Evolutionary conservation across 2,329 filamentous ascomycete genomes (phyloP).

Genomic region (Fusarium nurragi): DNA sequence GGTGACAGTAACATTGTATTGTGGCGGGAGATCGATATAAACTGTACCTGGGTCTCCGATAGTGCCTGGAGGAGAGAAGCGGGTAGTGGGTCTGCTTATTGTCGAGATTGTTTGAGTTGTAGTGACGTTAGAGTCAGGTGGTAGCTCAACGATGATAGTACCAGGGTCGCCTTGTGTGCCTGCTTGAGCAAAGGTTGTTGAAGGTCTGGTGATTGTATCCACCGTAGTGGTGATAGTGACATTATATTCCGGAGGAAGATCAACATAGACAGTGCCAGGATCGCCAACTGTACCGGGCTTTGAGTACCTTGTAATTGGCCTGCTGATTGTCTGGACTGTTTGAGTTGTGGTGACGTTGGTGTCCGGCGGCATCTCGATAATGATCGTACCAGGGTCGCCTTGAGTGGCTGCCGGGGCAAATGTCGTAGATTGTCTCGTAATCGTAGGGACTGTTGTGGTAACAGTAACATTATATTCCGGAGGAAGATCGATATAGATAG

Average conservation of each 20-base stretch:
- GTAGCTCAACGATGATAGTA: slow-evolving; percentile 11
- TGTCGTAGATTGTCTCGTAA: background rate
- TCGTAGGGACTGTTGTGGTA: background rate
- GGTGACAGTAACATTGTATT: slow-evolving; percentile 19
- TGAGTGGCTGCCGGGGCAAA: background rate
- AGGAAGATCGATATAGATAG: background rate
- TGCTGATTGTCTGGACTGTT: slow-evolving; percentile 12
- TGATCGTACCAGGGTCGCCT: slow-evolving; percentile 16
- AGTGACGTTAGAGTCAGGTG: slow-evolving; percentile 16
- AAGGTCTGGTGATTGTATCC: slow-evolving; percentile 3
- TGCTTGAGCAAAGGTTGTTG: slow-evolving; percentile 10
- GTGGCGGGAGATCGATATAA: slow-evolving; percentile 10
- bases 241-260: slow-evolving; percentile 18
- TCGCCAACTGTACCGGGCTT: slow-evolving; percentile 7
- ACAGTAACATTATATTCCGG: background rate
- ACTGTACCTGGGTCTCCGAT: slow-evolving; percentile 14
- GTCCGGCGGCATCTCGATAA: slow-evolving; percentile 11
- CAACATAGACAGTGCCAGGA: slow-evolving; percentile 12
- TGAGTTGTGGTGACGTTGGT: slow-evolving; percentile 14
- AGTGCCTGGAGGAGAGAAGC: background rate
- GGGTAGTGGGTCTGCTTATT: slow-evolving; percentile 10
- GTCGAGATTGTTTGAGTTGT: slow-evolving; percentile 13
- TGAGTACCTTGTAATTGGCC: slow-evolving; percentile 4
- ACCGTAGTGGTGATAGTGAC: slow-evolving; percentile 10
- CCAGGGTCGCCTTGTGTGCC: slow-evolving; percentile 20